Evolutionary conservation across 2,329 filamentous ascomycete genomes (phyloP).

Genomic region (Myriosclerotinia scirpicola): DNA sequence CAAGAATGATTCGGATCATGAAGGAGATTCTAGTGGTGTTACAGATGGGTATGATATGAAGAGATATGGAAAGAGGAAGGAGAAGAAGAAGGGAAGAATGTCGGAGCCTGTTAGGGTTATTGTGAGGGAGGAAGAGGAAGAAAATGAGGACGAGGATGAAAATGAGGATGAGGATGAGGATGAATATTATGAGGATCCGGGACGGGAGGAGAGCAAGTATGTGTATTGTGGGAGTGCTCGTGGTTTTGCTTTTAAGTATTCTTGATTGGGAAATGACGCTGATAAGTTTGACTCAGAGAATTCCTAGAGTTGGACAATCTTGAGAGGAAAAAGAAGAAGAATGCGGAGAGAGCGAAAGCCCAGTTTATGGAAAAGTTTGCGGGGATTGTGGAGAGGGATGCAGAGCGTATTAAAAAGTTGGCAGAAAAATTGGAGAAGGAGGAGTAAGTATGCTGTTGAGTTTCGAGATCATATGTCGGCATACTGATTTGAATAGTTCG

Average conservation of each 20-base stretch:
- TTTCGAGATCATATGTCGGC: neutral
- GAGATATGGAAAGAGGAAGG: neutral
- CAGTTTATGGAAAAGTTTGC: slow-evolving; percentile 14
- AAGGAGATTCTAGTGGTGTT: neutral
- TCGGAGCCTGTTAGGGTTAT: slow-evolving; percentile 27
- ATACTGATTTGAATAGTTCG: slow-evolving; percentile 1
- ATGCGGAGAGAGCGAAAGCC: slow-evolving; percentile 1
- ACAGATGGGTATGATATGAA: neutral
- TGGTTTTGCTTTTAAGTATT: neutral
- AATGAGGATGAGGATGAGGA: slow-evolving; percentile 22
- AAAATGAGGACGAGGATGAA: too few relatives aligned
- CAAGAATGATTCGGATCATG: neutral
- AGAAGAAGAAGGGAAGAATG: slow-evolving; percentile 27
- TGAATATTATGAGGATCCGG: slow-evolving; percentile 37
- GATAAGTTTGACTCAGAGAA: neutral
- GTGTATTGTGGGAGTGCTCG: neutral
- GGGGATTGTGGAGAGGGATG: neutral
- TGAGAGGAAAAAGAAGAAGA: slow-evolving; percentile 19
- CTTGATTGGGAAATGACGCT: neutral
- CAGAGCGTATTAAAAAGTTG: neutral
- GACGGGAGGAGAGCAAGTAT: slow-evolving; percentile 36
- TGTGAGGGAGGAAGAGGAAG: too few relatives aligned
- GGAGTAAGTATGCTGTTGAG: neutral
- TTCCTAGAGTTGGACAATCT: slow-evolving; percentile 16
- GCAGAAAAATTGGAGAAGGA: neutral